Conservation (phyloP, 371 early-diverging fungal genomes). For the Paramicrosporidium saccamoebae region DNA sequence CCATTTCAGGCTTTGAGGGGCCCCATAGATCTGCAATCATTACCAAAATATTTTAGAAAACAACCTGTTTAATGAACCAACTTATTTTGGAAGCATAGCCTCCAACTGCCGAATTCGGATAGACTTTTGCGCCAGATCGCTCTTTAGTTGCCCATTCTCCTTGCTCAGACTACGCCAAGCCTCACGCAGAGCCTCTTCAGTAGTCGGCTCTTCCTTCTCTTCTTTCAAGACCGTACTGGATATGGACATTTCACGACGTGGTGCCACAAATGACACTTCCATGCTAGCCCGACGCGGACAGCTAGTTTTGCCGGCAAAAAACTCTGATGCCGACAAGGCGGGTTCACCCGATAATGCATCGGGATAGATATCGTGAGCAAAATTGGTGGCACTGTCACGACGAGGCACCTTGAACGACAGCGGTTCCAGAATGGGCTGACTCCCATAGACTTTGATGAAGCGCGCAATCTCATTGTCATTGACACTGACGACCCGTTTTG, state of each 20-base stretch:
- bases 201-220: conserved; percentile 7
- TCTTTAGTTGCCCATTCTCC: conserved; percentile 53
- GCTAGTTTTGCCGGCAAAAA: conserved; percentile 45
- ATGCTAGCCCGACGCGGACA: conserved; percentile 40
- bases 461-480: conserved; percentile 60
- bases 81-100: no score
- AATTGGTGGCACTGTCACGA: conserved; percentile 76
- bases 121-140: conserved; percentile 25
- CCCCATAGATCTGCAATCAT: no score
- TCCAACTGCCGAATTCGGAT: conserved; percentile 45
- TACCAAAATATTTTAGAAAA: no score
- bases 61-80: no score
- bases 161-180: conserved; percentile 28
- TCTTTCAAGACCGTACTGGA: conserved; percentile 17
- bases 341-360: conserved; percentile 43
- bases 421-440: conserved; percentile 53
- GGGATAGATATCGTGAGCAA: conserved; percentile 83
- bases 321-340: conserved; percentile 55
- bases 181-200: conserved; percentile 18
- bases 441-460: conserved; percentile 57
- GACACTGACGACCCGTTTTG: conserved; percentile 62
- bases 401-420: conserved; percentile 87
- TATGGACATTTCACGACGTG: conserved; percentile 36
- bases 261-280: conserved; percentile 36
- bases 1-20: no score